phyloP scores from a whole-genome alignment of 805 yeast species.

The Candida suzukii region DNA sequence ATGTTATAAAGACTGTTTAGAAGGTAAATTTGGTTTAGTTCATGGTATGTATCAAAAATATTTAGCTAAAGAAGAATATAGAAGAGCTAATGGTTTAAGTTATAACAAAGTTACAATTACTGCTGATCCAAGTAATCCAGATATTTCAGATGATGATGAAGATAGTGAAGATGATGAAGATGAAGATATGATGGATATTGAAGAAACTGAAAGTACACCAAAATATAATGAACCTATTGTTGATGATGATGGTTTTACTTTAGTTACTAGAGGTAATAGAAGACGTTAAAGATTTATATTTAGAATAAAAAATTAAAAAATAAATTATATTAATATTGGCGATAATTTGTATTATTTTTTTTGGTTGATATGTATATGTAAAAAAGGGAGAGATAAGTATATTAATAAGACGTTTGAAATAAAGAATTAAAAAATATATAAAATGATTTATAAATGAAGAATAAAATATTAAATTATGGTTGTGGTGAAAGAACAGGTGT shows the following conservation, averaged over 20 bases:
- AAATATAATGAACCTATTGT: conserved; percentile 38
- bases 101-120: conserved; percentile 36
- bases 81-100: conserved; percentile 16
- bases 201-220: conserved; percentile 8
- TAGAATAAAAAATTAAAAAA: not conserved
- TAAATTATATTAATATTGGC: no score
- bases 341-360: no score
- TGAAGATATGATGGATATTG: conserved; percentile 29
- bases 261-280: conserved; percentile 72
- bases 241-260: conserved; percentile 93
- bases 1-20: conserved; percentile 57
- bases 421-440: not conserved
- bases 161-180: conserved; percentile 37
- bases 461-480: not conserved
- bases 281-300: conserved; percentile 24
- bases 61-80: conserved; percentile 42
- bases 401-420: no score
- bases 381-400: no score
- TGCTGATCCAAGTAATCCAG: conserved; percentile 62
- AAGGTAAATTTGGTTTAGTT: conserved; percentile 44
- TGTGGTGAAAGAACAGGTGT: not conserved
- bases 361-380: no score
- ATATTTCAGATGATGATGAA: conserved; percentile 39
- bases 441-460: not conserved
- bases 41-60: conserved; percentile 56